Conservation (phyloP, 1,139 yeast species). For the Magnusiomyces sp. region DNA sequence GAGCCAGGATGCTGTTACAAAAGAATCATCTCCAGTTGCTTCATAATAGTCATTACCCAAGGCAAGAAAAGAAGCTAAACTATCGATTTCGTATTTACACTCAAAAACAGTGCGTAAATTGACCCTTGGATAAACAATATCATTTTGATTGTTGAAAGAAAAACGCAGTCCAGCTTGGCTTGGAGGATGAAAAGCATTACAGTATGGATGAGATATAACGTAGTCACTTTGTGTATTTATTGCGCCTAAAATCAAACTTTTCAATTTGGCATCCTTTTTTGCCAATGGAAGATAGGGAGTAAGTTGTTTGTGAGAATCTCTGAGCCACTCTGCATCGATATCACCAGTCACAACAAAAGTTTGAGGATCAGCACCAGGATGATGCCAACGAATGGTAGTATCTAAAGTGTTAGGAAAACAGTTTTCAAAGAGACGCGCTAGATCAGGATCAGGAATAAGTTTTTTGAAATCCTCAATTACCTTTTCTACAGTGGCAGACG, state of each 20-base stretch:
- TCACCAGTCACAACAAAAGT: conserved; percentile 84
- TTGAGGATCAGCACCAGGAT: conserved; percentile 26
- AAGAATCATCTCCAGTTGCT: conserved; percentile 42
- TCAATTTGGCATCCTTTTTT: conserved; percentile 42
- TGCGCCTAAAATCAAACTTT: conserved; percentile 61
- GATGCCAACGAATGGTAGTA: conserved; percentile 76
- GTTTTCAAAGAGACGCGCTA: conserved; percentile 70
- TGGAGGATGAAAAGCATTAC: conserved; percentile 91
- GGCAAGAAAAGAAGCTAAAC: conserved; percentile 73
- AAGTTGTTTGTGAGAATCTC: conserved; percentile 81
- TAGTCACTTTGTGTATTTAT: conserved; percentile 68
- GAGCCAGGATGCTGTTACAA: conserved; percentile 50
- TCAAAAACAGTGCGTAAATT: conserved; percentile 71
- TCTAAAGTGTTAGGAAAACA: conserved; percentile 83
- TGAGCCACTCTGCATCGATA: conserved; percentile 75
- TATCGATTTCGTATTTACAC: conserved; percentile 84
- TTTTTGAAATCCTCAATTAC: conserved; percentile 46
- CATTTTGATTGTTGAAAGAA: conserved; percentile 49
- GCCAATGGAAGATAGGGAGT: conserved; percentile 61
- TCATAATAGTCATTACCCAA: conserved; percentile 62
- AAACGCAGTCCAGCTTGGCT: conserved; percentile 44
- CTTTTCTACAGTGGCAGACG: conserved; percentile 53
- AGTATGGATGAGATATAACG: conserved; percentile 58
- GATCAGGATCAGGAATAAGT: conserved; percentile 51
- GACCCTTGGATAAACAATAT: conserved; percentile 59